Evolutionary conservation across 495 filamentous ascomycete species (phyloP), one percentile per base, ranked within the genome.

Genomic region (Neurospora hispaniola): DNA sequence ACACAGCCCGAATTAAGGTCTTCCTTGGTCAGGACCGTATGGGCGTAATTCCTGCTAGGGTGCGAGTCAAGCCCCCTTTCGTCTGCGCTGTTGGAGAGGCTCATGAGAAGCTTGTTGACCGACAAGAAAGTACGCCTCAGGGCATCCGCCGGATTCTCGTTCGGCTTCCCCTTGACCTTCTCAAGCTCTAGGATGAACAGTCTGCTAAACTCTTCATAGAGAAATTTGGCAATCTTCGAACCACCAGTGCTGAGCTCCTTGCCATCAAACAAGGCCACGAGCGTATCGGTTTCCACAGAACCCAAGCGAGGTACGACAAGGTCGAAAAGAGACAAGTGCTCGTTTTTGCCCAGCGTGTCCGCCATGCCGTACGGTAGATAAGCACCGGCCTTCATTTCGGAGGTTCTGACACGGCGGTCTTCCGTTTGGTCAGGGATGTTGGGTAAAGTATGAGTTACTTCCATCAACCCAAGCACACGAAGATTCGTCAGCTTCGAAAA

Each of bases 251-350:
- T 92, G 73, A 94, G 83, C 12, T 89, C 87, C 79, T 97, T 93
- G 3, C 96, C 96, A 80, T 99, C 96, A 77, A 99, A 99, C 84
- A 99, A 89, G 3, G 96, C 96, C 44, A 98, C 82, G 44, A 99
- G 85, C 16, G 91, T 96, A 79, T 98, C 94, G 70, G 93, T 90
- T 74, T 97, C 93, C 69, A 91, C 92, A n/a, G 93, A 94, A 77
- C 93, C 92, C 79, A 98, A 92, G 35, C 92, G 90, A 2, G 96
- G 96, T 41, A 98, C 92, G 48, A 98, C 94, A 85, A 99, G 91
- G 81, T 99, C 96, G 62, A 98, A 92, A n/a, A 94, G 97, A 11
- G 96, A 98, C 8, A 99, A 81, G 80, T 99, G 96, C 78, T 98
- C 94, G 76, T 93, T 94, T 75, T 88, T 91, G 18, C 96, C 96